phyloP scores from a whole-genome alignment of 805 yeast species.

The Danielozyma ontarioensis region DNA sequence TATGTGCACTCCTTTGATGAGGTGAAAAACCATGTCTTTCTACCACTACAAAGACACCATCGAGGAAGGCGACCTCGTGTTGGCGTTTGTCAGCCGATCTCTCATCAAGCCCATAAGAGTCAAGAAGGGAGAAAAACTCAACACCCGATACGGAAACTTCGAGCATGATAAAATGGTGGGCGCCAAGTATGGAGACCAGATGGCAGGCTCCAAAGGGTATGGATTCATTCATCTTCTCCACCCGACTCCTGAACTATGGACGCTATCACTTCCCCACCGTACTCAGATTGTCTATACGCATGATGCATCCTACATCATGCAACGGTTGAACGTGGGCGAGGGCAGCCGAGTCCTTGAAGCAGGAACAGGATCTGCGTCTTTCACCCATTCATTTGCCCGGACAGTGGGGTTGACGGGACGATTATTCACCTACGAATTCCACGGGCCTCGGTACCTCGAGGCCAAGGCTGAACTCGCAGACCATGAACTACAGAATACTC shows the following conservation, averaged over 20 bases:
- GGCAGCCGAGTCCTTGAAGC: conserved; percentile 88
- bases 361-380: conserved; percentile 96
- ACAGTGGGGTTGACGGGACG: conserved; percentile 58
- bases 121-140: conserved; percentile 53
- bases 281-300: conserved; percentile 97
- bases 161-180: conserved; percentile 85
- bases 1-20: too few species aligned
- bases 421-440: conserved; percentile 86
- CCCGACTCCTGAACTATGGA: conserved; percentile 96
- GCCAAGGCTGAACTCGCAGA: conserved; percentile 71
- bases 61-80: conserved; percentile 80
- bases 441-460: conserved; percentile 73
- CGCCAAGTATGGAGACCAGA: conserved; percentile 75
- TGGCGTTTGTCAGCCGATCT: conserved; percentile 80
- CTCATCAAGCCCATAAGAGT: conserved; percentile 71
- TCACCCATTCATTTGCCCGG: conserved; percentile 88
- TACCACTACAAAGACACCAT: conserved; percentile 58
- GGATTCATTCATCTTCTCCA: conserved; percentile 86
- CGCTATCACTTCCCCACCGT: conserved; percentile 90
- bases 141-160: conserved; percentile 87
- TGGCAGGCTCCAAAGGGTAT: conserved; percentile 65
- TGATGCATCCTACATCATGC: conserved; percentile 87
- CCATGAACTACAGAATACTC: conserved; percentile 64
- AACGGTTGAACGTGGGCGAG: conserved; percentile 67
- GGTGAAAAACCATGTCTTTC: conserved; percentile 46